A percentile compares a stretch with the other conserved stretches of the same genome.
Evolutionary conservation across 2,329 filamentous ascomycete species (phyloP).

Genomic region (Ceratocystis variospora): DNA sequence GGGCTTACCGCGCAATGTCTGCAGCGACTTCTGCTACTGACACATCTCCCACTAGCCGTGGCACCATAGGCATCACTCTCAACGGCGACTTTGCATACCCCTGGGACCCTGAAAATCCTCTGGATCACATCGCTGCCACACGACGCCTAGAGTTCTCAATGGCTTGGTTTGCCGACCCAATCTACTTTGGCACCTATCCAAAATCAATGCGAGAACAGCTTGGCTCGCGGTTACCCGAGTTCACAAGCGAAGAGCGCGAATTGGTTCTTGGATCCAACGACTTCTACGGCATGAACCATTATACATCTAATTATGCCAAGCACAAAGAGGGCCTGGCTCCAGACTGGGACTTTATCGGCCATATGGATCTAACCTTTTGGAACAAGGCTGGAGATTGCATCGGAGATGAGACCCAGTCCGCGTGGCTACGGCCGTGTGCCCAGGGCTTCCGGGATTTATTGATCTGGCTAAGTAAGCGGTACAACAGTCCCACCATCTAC

Average conservation of each 20-base stretch:
- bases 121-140: slow-evolving; percentile 60
- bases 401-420: slow-evolving; percentile 67
- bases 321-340: slow-evolving; percentile 49
- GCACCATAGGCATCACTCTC: slow-evolving; percentile 75
- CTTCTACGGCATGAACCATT: slow-evolving; percentile 93
- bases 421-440: slow-evolving; percentile 66
- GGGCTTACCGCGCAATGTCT: slow-evolving; percentile 71
- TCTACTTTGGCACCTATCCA: slow-evolving; percentile 75
- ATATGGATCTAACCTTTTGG: slow-evolving; percentile 57
- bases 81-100: slow-evolving; percentile 76
- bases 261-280: slow-evolving; percentile 79
- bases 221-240: slow-evolving; percentile 60
- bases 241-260: slow-evolving; percentile 55
- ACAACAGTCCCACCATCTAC: slow-evolving; percentile 63
- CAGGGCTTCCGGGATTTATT: slow-evolving; percentile 65
- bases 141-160: slow-evolving; percentile 81
- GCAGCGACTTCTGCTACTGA: not conserved
- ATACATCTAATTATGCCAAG: slow-evolving; percentile 76
- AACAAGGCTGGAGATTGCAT: slow-evolving; percentile 61
- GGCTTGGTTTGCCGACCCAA: slow-evolving; percentile 75
- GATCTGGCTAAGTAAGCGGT: slow-evolving; percentile 64
- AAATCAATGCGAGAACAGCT: slow-evolving; percentile 72
- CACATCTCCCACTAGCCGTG: slow-evolving; percentile 48
- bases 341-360: slow-evolving; percentile 56
- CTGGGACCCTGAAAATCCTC: slow-evolving; percentile 64